Evolutionary conservation across 306 rosid species (phyloP).

Genomic region (Rosa rugosa): DNA sequence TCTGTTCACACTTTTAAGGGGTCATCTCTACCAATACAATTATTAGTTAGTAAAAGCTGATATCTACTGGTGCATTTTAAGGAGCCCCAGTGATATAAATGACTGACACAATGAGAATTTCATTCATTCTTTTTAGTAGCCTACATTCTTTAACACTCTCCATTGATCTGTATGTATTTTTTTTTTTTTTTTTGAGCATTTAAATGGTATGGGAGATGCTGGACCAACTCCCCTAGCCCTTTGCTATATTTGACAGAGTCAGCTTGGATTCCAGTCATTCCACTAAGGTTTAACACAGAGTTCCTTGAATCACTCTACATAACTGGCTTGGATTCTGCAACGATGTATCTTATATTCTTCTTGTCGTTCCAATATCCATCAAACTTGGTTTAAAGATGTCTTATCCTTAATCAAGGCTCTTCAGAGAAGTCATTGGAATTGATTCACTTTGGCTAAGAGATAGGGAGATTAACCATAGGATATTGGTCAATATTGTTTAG

Average conservation of each 20-base stretch:
- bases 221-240: neutral
- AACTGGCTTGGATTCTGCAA: neutral
- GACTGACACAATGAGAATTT: neutral
- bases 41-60: neutral
- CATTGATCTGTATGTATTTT: too few species aligned
- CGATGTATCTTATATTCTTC: neutral
- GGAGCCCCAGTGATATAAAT: neutral
- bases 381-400: neutral
- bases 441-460: neutral
- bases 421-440: neutral
- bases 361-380: neutral
- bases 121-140: too few species aligned
- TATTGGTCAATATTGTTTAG: neutral
- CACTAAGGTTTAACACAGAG: neutral
- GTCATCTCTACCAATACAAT: neutral
- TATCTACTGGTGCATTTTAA: neutral
- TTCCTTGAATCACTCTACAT: neutral
- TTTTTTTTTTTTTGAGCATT: too few species aligned
- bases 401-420: neutral
- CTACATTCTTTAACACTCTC: too few species aligned
- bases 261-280: neutral
- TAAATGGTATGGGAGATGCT: neutral
- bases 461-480: neutral
- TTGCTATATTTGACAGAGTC: neutral
- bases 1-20: neutral